phyloP scores from a whole-genome alignment of 768 basidiomycete species.

The Terana coerulea region DNA sequence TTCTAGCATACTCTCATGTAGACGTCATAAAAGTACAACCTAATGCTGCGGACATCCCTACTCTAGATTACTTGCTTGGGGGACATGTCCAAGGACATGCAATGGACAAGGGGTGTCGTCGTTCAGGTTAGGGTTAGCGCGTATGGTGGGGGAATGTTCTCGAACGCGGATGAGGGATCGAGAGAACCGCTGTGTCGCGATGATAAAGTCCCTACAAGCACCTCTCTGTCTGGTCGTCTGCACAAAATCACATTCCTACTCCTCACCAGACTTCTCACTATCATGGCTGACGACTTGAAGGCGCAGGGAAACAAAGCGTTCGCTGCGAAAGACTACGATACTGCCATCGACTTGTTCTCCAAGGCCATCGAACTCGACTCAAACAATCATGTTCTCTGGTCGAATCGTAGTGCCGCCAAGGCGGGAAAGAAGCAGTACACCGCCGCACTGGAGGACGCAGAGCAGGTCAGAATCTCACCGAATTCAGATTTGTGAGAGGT shows the following conservation, averaged over 20 bases:
- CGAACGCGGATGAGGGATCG: slow-evolving; percentile 3
- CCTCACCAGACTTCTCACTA: not conserved
- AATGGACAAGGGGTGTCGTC: slow-evolving; percentile 2
- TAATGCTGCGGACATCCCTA: not conserved
- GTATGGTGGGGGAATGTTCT: slow-evolving; percentile 14
- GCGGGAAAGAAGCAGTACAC: slow-evolving; percentile 79
- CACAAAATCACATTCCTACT: not conserved
- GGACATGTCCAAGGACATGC: not conserved
- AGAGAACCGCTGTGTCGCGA: not conserved
- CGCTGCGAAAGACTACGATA: slow-evolving; percentile 87
- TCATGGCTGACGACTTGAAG: slow-evolving; percentile 56
- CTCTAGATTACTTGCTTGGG: not conserved
- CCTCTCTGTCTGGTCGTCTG: not conserved
- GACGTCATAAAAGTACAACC: not conserved
- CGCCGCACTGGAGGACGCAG: slow-evolving; percentile 82
- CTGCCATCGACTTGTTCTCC: slow-evolving; percentile 77
- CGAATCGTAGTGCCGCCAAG: slow-evolving; percentile 89
- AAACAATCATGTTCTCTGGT: slow-evolving; percentile 84
- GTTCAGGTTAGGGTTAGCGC: no score
- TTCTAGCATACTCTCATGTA: not conserved
- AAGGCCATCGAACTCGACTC: slow-evolving; percentile 83
- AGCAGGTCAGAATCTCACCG: slow-evolving; percentile 62
- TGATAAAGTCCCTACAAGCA: slow-evolving; percentile 5
- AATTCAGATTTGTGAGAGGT: not conserved
- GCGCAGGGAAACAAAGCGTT: slow-evolving; percentile 96